A percentile compares a stretch with the other conserved stretches of the same genome.
phyloP scores from a whole-genome alignment of 176 grass and related monocot species.

The Avena eriantha region DNA sequence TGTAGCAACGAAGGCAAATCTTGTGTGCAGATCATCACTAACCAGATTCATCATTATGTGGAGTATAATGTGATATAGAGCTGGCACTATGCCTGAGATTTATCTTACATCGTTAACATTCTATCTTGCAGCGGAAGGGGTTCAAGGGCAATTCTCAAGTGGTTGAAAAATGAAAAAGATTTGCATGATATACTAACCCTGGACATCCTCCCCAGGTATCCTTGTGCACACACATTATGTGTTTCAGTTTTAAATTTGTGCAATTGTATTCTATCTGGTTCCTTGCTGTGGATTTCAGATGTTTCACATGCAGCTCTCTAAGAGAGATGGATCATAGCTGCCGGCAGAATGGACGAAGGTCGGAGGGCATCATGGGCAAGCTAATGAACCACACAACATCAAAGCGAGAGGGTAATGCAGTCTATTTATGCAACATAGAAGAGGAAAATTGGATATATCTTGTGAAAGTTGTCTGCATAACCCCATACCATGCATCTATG shows the following conservation, averaged over 20 bases:
- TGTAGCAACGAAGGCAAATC: too few species aligned
- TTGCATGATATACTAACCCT: constrained; percentile 61
- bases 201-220: too few species aligned
- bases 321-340: constrained; percentile 49
- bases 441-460: not conserved
- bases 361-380: constrained; percentile 69
- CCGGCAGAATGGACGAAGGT: constrained; percentile 74
- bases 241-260: too few species aligned
- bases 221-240: too few species aligned
- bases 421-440: not conserved
- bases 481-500: not conserved
- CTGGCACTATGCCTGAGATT: not conserved
- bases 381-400: constrained; percentile 84
- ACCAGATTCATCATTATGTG: not conserved
- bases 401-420: constrained; percentile 63
- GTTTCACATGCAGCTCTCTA: constrained; percentile 65
- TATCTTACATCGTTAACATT: not conserved
- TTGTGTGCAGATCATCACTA: not conserved
- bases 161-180: constrained; percentile 51
- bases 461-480: not conserved
- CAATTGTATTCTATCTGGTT: not conserved
- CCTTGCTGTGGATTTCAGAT: constrained; percentile 48
- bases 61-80: constrained; percentile 2
- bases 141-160: constrained; percentile 44
- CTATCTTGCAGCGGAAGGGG: constrained; percentile 62